phyloP scores from a whole-genome alignment of 2,329 filamentous ascomycete genomes.

The Phialophora macrospora region DNA sequence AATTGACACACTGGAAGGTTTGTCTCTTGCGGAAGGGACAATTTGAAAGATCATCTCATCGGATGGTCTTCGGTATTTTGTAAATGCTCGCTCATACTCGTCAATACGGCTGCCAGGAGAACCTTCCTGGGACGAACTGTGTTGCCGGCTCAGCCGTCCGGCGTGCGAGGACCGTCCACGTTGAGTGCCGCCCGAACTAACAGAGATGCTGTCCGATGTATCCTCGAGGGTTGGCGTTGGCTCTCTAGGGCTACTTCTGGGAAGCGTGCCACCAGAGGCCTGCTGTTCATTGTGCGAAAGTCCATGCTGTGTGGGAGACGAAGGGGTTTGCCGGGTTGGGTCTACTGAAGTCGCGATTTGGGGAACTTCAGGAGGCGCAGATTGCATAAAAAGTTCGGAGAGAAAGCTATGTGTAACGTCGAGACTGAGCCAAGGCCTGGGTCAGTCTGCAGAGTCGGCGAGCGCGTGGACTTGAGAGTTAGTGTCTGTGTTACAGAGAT shows the following conservation, averaged over 20 bases:
- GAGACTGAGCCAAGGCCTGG: conserved; percentile 63
- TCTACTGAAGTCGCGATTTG: conserved; percentile 52
- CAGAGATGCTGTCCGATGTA: conserved; percentile 38
- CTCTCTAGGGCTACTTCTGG: conserved; percentile 48
- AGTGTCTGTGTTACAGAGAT: conserved; percentile 4
- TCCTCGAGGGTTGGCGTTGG: conserved; percentile 38
- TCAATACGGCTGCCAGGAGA: conserved; percentile 58
- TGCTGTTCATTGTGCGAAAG: conserved; percentile 50
- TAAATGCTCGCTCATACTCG: conserved; percentile 60
- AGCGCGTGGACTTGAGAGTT: conserved; percentile 13
- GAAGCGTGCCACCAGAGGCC: conserved; percentile 52
- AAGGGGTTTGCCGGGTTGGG: conserved; percentile 40
- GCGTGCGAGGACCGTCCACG: conserved; percentile 36
- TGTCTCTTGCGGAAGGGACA: conserved; percentile 51
- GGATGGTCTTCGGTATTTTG: conserved; percentile 44
- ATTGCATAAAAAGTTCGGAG: conserved; percentile 66
- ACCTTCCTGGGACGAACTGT: conserved; percentile 43
- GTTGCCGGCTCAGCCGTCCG: conserved; percentile 41
- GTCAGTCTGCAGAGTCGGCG: conserved; percentile 51
- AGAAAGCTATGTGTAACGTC: conserved; percentile 42
- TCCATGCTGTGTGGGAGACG: conserved; percentile 64
- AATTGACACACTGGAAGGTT: conserved; percentile 56
- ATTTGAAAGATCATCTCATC: conserved; percentile 59
- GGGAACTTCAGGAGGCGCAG: conserved; percentile 60
- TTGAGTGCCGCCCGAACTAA: conserved; percentile 38